These are phyloP conservation scores for Astrothelium macrocarpum DNA, from an alignment of 495 filamentous ascomycete species.

Conservation along the genomic window DNA sequence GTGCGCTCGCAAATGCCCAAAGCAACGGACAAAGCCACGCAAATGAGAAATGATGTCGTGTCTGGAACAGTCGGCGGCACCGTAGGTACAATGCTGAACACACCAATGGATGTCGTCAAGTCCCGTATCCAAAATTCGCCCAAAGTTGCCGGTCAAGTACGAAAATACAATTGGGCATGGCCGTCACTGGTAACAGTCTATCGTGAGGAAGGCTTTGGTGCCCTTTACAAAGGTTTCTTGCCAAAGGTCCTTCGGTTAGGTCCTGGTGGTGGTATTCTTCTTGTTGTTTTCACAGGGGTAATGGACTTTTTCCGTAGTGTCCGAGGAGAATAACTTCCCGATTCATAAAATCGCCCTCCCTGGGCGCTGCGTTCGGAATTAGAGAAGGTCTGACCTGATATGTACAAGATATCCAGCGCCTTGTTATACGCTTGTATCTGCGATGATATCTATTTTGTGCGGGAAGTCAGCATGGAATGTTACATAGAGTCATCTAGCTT, in stretches of 20 bases:
- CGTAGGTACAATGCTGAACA: conserved; percentile 88
- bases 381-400: neutral
- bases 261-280: conserved; percentile 81
- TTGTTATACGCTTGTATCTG: neutral
- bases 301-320: conserved; percentile 81
- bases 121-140: conserved; percentile 89
- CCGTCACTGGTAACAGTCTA: conserved; percentile 73
- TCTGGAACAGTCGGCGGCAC: conserved; percentile 83
- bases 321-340: conserved; percentile 26
- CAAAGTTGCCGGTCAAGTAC: conserved; percentile 63
- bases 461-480: neutral
- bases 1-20: conserved; percentile 73
- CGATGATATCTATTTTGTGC: neutral
- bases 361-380: too few relatives aligned
- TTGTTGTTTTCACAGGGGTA: conserved; percentile 85
- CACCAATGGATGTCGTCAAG: conserved; percentile 96
- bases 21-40: conserved; percentile 59
- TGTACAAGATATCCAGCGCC: neutral
- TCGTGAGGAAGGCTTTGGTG: conserved; percentile 85
- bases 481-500: neutral
- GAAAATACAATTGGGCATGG: conserved; percentile 98
- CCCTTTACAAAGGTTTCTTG: conserved; percentile 94
- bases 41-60: conserved; percentile 78
- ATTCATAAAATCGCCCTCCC: too few relatives aligned
- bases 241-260: conserved; percentile 89